phyloP scores from a whole-genome alignment of 805 yeast species.

The Ogataea neopini region DNA sequence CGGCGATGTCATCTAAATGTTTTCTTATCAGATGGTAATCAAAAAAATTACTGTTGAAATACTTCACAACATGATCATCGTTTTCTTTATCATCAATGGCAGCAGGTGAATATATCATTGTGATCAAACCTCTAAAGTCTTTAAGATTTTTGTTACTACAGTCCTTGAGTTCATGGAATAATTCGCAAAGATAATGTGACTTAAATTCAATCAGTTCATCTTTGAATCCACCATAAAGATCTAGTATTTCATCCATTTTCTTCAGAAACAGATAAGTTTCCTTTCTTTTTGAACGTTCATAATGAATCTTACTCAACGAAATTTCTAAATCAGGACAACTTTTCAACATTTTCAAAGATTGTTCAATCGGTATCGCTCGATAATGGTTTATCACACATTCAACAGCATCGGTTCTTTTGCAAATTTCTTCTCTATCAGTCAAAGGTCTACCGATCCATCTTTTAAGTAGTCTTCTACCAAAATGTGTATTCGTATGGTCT shows the following conservation, averaged over 20 bases:
- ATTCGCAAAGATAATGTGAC: slow-evolving; percentile 25
- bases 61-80: slow-evolving; percentile 35
- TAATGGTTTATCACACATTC: slow-evolving; percentile 45
- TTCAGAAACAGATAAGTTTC: slow-evolving; percentile 59
- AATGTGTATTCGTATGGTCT: slow-evolving; percentile 76
- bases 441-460: slow-evolving; percentile 81
- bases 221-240: slow-evolving; percentile 27
- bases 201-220: slow-evolving; percentile 20
- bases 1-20: slow-evolving; percentile 43
- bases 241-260: slow-evolving; percentile 42
- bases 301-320: slow-evolving; percentile 57
- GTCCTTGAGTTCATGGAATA: slow-evolving; percentile 22
- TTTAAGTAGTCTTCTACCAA: slow-evolving; percentile 67
- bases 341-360: slow-evolving; percentile 29
- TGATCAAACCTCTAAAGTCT: slow-evolving; percentile 38
- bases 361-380: slow-evolving; percentile 39
- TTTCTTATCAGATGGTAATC: slow-evolving; percentile 37
- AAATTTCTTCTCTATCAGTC: slow-evolving; percentile 51
- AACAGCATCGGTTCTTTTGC: slow-evolving; percentile 63
- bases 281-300: slow-evolving; percentile 56
- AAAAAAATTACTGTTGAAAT: slow-evolving; percentile 47
- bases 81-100: slow-evolving; percentile 57
- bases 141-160: slow-evolving; percentile 17
- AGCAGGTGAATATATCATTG: slow-evolving; percentile 52
- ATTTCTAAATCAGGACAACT: slow-evolving; percentile 56